Evolutionary conservation across 2,329 filamentous ascomycete species (phyloP), one percentile per base, ranked within the genome.

Genomic region (Pseudogymnoascus sp.): DNA sequence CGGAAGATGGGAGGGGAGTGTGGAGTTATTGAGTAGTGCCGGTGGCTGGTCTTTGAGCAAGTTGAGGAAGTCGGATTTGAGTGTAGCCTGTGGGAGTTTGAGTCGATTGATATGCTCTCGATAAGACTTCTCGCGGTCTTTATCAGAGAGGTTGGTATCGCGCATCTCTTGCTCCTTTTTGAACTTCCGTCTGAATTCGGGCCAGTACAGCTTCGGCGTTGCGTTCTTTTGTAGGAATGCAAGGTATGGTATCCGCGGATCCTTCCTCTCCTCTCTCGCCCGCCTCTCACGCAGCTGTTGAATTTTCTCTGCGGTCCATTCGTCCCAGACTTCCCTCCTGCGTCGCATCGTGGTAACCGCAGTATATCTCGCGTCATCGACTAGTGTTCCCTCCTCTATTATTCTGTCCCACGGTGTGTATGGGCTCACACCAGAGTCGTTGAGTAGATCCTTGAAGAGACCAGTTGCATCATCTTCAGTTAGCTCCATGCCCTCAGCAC

Each of bases 151-250:
- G 57, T 79, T 81, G 28, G 82, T 76, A 61, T 92, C 88, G 62
- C 86, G 88, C 88, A 99, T 91, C 58, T 85, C 81, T 0, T 82
- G 73, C 64, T 95, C 91, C 65, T 88, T 92, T 65, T 87, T 88
- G 73, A 84, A 94, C 71, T 96, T 99, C 33, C 94, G 81, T 67
- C 89, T 90, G 74, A 99, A 99, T 71, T 99, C 94, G 0, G 90
- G 87, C 94, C 94, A 99, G 77, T 95, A 99, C 1, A 99, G 79
- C 74, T 96, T 97, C 0, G 90, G 87, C 0, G 86, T 94, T 0
- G 92, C 92, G 65, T 90, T 82, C 56, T 86, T 82, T 64, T 92
- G 84, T 28, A 99, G 77, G 64, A 99, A 88, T 0, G 82, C 81
- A 62, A 97, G 75, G 71, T 95, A 99, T 0, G 86, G 84, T 64